Percentiles rank a stretch among this genome's conserved stretches.
phyloP scores from a whole-genome alignment of 179 eudicot genomes.

The Beta lomatogona region DNA sequence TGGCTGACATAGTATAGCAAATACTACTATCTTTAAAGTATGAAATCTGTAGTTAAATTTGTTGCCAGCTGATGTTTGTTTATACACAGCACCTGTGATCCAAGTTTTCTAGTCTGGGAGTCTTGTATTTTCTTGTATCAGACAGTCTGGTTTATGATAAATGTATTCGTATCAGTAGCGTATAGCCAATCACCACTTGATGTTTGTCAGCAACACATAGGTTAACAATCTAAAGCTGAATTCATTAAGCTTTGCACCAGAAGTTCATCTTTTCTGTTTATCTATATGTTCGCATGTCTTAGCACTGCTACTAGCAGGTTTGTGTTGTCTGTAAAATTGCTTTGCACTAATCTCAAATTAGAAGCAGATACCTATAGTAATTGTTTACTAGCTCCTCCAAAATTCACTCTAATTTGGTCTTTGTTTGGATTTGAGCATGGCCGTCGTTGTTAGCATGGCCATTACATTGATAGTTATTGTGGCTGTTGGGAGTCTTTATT shows the following conservation, averaged over 20 bases:
- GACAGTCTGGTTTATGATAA: slow-evolving; percentile 34
- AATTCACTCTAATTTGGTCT: too few relatives aligned
- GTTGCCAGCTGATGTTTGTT: slow-evolving; percentile 34
- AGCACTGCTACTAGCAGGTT: neutral
- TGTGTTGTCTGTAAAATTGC: neutral
- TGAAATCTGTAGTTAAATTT: slow-evolving; percentile 28
- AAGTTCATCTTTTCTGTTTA: neutral
- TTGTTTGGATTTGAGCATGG: too few relatives aligned
- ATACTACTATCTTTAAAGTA: slow-evolving; percentile 26
- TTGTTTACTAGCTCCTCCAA: too few relatives aligned
- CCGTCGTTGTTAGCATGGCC: too few relatives aligned
- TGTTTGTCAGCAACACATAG: slow-evolving; percentile 10
- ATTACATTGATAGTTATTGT: too few relatives aligned
- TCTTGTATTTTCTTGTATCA: slow-evolving; percentile 40
- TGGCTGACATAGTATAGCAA: slow-evolving; percentile 43
- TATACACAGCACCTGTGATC: slow-evolving; percentile 31
- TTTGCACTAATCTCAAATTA: neutral
- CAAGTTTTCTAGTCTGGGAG: slow-evolving; percentile 19
- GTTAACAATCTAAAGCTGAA: slow-evolving; percentile 1
- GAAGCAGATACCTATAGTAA: too few relatives aligned
- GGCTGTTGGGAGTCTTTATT: too few relatives aligned
- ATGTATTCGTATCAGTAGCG: slow-evolving; percentile 14
- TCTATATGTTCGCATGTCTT: neutral
- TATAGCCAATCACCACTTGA: neutral
- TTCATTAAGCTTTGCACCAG: neutral